These are phyloP conservation scores for Platismatia glauca DNA, from an alignment of 495 filamentous ascomycete genomes.

Conservation along the genomic window DNA sequence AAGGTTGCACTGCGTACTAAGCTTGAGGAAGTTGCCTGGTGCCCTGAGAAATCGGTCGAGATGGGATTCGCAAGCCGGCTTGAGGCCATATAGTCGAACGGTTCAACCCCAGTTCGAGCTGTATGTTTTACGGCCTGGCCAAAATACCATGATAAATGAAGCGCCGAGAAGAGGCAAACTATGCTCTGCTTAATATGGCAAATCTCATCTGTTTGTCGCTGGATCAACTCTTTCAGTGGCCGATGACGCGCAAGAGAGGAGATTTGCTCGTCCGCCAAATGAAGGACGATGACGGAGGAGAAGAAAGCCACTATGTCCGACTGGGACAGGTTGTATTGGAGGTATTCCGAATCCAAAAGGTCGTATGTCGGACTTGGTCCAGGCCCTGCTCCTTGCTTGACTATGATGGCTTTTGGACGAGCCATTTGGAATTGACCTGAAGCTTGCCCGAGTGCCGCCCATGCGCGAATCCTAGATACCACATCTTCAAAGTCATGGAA, in stretches of 20 bases:
- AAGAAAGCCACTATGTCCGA: conserved; percentile 18
- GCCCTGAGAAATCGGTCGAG: neutral
- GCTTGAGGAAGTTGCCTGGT: neutral
- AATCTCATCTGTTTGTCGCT: neutral
- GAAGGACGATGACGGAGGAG: conserved; percentile 24
- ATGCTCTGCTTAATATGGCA: neutral
- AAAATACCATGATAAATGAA: neutral
- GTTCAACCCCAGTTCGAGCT: neutral
- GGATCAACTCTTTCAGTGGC: conserved; percentile 13
- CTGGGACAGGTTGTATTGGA: conserved; percentile 17
- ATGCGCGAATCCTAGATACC: conserved; percentile 18
- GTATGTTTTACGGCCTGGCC: neutral
- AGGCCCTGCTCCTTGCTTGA: conserved; percentile 12
- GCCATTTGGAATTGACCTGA: conserved; percentile 16
- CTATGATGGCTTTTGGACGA: conserved; percentile 21
- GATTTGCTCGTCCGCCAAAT: conserved; percentile 18
- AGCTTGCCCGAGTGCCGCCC: conserved; percentile 19
- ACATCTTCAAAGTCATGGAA: conserved; percentile 25
- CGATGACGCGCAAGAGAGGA: conserved; percentile 18
- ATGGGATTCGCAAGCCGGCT: neutral
- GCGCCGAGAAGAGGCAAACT: neutral
- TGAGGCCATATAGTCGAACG: neutral
- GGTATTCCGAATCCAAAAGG: conserved; percentile 13
- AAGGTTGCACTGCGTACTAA: neutral
- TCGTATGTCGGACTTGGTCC: conserved; percentile 7